Evolutionary conservation across 2,329 filamentous ascomycete species (phyloP), one percentile per base, ranked within the genome.

Genomic region (Pseudogymnoascus sp.): DNA sequence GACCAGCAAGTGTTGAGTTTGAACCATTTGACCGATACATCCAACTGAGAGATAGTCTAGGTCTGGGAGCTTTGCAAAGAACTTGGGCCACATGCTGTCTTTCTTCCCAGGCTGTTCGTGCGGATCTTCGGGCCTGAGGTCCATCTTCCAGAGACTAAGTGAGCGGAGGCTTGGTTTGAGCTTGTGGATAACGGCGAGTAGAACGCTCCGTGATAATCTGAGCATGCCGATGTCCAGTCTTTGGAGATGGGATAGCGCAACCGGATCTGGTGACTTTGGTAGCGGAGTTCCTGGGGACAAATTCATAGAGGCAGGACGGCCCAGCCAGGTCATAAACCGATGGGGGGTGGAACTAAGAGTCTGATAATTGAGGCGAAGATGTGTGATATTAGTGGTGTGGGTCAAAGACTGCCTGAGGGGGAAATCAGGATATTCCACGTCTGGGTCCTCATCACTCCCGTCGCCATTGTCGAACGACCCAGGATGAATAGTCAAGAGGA

Each of bases 331-430:
- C 2, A 82, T 61, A 9, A 81, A 64, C 1, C 68, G 65, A 0
- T 68, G 64, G 2, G 68, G 60, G 2, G 66, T 60, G 4, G 61
- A 54, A 12, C 16, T n/a, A 32, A 30, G 8, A 54, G 16, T 3
- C 14, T 41, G 62, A 30, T 81, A 78, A 65, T 85, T 85, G 43
- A 85, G 67, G 2, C 83, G 77, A 4, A 86, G 72, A 65, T 82
- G 78, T 30, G 74, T 74, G 5, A 86, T 63, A 16, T 79, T 78
- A 3, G 70, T 63, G 1, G 74, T 68, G 28, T 69, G 69, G 1
- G 67, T 66, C 4, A 54, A 83, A 59, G 6, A 66, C 14, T 35
- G 61, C 57, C 61, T 62, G 47, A 65, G 41, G 7, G 60, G 60
- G 43, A 65, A 65, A 60, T 50, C 62, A 4, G 34, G 67, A 69